Base-by-base conservation (phyloP, 2,329 filamentous ascomycete species). In the Gliomastix tumulicola region DNA sequence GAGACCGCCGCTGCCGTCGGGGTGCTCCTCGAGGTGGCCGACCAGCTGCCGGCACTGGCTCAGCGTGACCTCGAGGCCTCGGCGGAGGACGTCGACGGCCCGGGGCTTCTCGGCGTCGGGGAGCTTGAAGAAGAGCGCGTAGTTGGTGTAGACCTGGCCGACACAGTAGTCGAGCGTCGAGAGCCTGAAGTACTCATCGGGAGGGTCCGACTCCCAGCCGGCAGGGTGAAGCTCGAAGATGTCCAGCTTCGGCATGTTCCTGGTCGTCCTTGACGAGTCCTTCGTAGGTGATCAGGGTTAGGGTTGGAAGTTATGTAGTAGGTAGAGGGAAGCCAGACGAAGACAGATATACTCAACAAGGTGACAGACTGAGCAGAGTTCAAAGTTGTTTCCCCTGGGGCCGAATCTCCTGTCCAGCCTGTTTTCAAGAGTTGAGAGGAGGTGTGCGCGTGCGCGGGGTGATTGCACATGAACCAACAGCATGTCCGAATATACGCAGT, bases 1-100 rank as follows among this genome's bases (percentile, higher is more conserved):
- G 34, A 63, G 51, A 10, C 55, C 57, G 5, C n/a, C n/a, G n/a
- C n/a, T n/a, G 15, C 57, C 59, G 1, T 42, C 34, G 1, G 48
- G 30, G n/a, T 66, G 54, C 27, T 55, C 54, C 39, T 66, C 64
- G 30, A 69, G 62, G 2, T 48, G 56, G 1, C 63, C 58, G 16
- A 54, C 56, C 7, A 65, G 47, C 36, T 66, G 59, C 3, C 61
- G 45, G 0, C 47, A 45, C 36, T 68, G 62, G 21, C 51, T 50
- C 0, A 68, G 46, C 2, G 57, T 63, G 6, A 43, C 41, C 40
- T 63, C 55, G 5, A 67, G 50, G 8, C 59, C 61, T 11, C 45
- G 38, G 18, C 55, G 59, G 5, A 66, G 45, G 0, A 54, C 39
- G 0, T 44, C 44, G 7, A 46, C 46, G 1, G 44, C 49, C 15